Conservation (phyloP, 2,329 filamentous ascomycete genomes). For the Calycina herbarum region DNA sequence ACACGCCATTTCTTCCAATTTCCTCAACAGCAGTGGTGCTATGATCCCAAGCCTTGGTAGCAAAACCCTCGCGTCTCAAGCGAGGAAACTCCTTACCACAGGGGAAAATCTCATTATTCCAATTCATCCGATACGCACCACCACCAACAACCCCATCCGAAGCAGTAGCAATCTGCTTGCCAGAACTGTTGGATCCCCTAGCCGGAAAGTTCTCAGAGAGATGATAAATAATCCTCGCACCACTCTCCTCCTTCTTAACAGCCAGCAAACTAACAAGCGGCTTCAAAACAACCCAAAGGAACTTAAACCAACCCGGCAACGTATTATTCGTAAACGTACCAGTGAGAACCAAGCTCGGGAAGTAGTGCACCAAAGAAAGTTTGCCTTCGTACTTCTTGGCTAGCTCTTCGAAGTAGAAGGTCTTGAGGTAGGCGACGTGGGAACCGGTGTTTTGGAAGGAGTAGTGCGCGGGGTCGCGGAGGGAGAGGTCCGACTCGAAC, state of each 20-base stretch:
- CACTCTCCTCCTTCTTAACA: slow-evolving; percentile 34
- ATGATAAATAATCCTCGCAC: slow-evolving; percentile 36
- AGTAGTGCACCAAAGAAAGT: slow-evolving; percentile 36
- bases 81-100: slow-evolving; percentile 24
- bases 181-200: slow-evolving; percentile 10
- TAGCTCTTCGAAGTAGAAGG: slow-evolving; percentile 37
- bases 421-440: slow-evolving; percentile 38
- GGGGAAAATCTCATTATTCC: slow-evolving; percentile 18
- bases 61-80: slow-evolving; percentile 25
- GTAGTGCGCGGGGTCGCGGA: slow-evolving; percentile 34
- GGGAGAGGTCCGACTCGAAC: slow-evolving; percentile 32
- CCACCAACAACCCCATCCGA: slow-evolving; percentile 31
- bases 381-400: slow-evolving; percentile 33
- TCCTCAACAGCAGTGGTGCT: slow-evolving; percentile 30
- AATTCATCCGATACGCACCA: slow-evolving; percentile 29
- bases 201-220: slow-evolving; percentile 28
- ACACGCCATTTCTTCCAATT: slow-evolving; percentile 24
- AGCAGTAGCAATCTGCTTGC: slow-evolving; percentile 17
- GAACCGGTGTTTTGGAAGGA: slow-evolving; percentile 34
- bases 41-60: slow-evolving; percentile 30
- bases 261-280: slow-evolving; percentile 32
- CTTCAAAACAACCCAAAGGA: slow-evolving; percentile 32
- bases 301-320: slow-evolving; percentile 36
- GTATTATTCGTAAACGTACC: slow-evolving; percentile 32
- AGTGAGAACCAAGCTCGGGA: slow-evolving; percentile 39